Base-by-base conservation (phyloP, 1,284 basidiomycete species). In the Irpex sp. region DNA sequence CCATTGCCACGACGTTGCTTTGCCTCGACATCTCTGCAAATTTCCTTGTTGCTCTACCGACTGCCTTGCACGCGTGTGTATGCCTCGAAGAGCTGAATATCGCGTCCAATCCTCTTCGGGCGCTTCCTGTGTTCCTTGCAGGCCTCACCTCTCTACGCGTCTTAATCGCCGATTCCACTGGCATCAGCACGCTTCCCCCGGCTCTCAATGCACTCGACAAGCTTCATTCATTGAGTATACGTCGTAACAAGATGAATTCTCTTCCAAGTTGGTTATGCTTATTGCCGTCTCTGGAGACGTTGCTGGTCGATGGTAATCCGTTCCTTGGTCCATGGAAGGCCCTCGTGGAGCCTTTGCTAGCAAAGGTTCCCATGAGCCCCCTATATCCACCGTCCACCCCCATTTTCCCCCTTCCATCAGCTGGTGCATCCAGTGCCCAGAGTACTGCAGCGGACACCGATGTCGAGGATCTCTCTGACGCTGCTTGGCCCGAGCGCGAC, bases 81-180 rank as follows among this genome's bases (percentile, higher is more conserved):
- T 83, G 81, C 67, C 86, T 99, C 47, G 95, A 98, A 74, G 97
- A 99, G 77, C 83, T 99, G 60, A 97, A 98, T 73, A 83, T 99
- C 59, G 94, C 94, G 11, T 89, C 87, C 61, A 99, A 99, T 74
- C 92, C 92, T 0, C 81, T 98, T 53, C 87, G 91, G 56, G 87
- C 88, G 17, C 81, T 98, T 33, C 95, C 96, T 7, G 79, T 88
- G 33, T 95, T 95, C 75, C 79, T 98, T 47, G 85, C 88, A 36
- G 83, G 90, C 64, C 81, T 98, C 31, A 77, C 78, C 5, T 87
- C 87, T 65, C 84, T 99, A 58, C 88, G 93, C 50, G 90, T 98
- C 64, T 82, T 99, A 69, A 91, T 94, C 59, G 93, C 93, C 33
- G 97, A 99, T 77, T 85, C 87, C 2, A 97, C 94, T 66, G 90